A percentile compares a stretch with the other conserved stretches of the same genome.
These are phyloP conservation scores for Tylopilus subfusipes DNA, from an alignment of 768 basidiomycete genomes.

Conservation along the genomic window DNA sequence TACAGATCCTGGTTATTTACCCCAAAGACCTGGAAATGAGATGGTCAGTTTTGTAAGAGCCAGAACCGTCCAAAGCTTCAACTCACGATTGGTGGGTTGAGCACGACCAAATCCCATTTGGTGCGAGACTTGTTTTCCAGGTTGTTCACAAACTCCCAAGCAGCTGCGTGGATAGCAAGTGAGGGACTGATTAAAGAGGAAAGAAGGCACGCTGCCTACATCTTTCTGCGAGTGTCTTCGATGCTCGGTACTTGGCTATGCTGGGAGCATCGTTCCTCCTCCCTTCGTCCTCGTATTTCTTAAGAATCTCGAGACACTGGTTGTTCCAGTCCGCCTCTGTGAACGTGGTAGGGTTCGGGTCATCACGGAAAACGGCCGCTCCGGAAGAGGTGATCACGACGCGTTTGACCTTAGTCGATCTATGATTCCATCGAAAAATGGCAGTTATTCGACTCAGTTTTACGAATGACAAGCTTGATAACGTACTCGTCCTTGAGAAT, in stretches of 20 bases:
- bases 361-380: slow-evolving; percentile 41
- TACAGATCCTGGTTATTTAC: slow-evolving; percentile 7
- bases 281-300: slow-evolving; percentile 47
- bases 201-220: slow-evolving; percentile 27
- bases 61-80: too few relatives aligned
- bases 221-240: slow-evolving; percentile 64
- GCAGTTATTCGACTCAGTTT: not conserved
- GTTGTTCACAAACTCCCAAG: slow-evolving; percentile 43
- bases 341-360: slow-evolving; percentile 30
- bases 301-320: slow-evolving; percentile 35
- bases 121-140: slow-evolving; percentile 30
- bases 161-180: slow-evolving; percentile 30
- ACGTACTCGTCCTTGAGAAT: slow-evolving; percentile 51
- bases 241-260: slow-evolving; percentile 49
- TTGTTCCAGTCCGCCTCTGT: slow-evolving; percentile 63
- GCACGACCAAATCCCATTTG: slow-evolving; percentile 37
- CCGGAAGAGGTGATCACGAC: slow-evolving; percentile 66
- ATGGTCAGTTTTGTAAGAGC: not conserved
- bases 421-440: not conserved
- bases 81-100: slow-evolving; percentile 40
- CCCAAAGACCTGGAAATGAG: slow-evolving; percentile 26
- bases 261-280: slow-evolving; percentile 34
- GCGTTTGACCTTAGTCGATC: slow-evolving; percentile 51
- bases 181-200: not conserved
- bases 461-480: not conserved